Base-by-base conservation (phyloP, 202 grass and related monocot genomes). In the Dendrocalamus latiflorus region DNA sequence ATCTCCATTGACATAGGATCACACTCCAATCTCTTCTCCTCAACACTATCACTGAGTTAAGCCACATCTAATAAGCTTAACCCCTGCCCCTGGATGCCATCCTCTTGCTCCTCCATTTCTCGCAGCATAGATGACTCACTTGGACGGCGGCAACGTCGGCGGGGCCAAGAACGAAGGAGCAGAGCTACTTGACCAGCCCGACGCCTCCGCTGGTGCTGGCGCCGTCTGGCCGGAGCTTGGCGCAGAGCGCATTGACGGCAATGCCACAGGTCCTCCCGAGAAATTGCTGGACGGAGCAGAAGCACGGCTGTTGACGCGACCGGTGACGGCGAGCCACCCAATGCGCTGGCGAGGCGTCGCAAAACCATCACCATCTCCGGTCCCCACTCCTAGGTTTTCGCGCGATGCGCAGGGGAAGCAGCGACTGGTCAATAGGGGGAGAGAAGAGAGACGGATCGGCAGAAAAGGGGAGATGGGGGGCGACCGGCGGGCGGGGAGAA, bases 321-420 rank as follows among this genome's bases (percentile, higher is more conserved):
- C 56, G 67, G 17, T 60, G 81, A 89, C 14, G 70, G 78, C 21
- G 65, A 74, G 26, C 64, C 68, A 68, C 65, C 55, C n/a, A 90
- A 80, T 16, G 62, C 62, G 69, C 83, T 70, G 0, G 82, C 77
- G 17, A 95, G 85, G 55, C 92, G 90, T 15, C 91, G 84, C 68
- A 90, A 68, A 9, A 77, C 75, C 79, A 86, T 90, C 68, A 84
- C 84, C 88, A 86, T 90, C 61, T 70, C 74, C 14, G 3, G 47
- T 8, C 28, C 13, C 38, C 42, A 49, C 61, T 34, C 12, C 33
- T 81, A 70, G 36, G 64, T 71, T 73, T 18, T 4, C 30, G 76
- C 48, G 36, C 80, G 48, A 59, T 28, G 70, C 44, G 79, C 20
- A 26, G 26, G 54, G 66, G 81, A 51, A 36, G 68, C 69, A 64